Evolutionary conservation across 1,284 basidiomycete species (phyloP), one percentile per base, ranked within the genome.

Genomic region (Ustilago bromivora): DNA sequence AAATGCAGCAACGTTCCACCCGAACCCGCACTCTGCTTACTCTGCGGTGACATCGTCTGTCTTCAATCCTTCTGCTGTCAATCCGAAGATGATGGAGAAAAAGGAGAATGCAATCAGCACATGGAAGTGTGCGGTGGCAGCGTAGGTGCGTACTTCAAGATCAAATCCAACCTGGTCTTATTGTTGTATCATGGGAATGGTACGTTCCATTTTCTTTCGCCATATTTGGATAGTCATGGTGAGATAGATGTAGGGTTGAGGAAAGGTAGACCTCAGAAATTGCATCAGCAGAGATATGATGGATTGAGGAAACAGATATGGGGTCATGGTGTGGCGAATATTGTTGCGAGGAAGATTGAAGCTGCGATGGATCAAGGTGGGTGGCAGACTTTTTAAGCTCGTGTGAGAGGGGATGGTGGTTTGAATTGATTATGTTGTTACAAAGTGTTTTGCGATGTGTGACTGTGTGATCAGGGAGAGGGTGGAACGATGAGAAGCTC

Each of bases 151-250:
- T 99, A 92, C 87, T 96, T 97, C 86, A 90, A 96, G 64, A 91
- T 98, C 79, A 96, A 96, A 85, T 91, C 94, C 54, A 98, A 96
- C 87, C 91, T 92, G n/a, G 85, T 98, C 52, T 86, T 99, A n/a
- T 95, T 95, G 84, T 89, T 99, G 5, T 96, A 95, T 82, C 92
- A 92, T 34, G 92, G 92, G 69, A 94, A 93, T 64, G 97, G 96
- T 10, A 91, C 93, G 4, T 98, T 97, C 87, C 90, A 91, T 1
- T 91, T 91, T 28, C 43, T 76, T 3, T 94, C 95, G 53, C 96
- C 97, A 0, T 99, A 98, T 84, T 89, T 99, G 49, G 97, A 99
- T 80, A 91, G 91, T 4, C 96, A 99, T 77, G 97, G 97, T 0
- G 96, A 99, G 85, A 90, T 95, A 4, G 97, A 99, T 86, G 89